Evolutionary conservation across 331 rosid genomes (phyloP).

Genomic region (Acacia pycnantha): DNA sequence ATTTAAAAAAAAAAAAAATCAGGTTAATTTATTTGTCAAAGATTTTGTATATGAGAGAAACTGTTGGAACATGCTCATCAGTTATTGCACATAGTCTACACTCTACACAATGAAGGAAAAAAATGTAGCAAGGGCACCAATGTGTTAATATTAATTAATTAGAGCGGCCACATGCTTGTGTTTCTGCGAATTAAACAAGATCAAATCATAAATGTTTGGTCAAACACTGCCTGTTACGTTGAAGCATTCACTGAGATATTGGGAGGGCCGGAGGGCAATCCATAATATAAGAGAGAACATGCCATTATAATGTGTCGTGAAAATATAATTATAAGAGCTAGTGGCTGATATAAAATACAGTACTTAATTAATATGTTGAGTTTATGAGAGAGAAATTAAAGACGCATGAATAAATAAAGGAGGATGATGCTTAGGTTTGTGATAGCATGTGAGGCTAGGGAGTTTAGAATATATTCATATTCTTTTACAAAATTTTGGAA

Average conservation of each 20-base stretch:
- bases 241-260: conserved; percentile 19
- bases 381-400: background rate
- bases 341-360: background rate
- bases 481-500: background rate
- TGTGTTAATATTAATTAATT: background rate
- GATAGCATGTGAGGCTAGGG: conserved; percentile 1
- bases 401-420: background rate
- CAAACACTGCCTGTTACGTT: conserved; percentile 22
- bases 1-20: background rate
- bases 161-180: background rate
- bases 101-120: too few relatives aligned
- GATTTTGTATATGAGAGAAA: background rate
- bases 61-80: background rate
- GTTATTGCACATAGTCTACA: background rate
- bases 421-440: background rate
- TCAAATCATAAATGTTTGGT: background rate
- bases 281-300: background rate
- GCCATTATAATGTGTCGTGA: background rate
- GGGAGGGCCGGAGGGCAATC: background rate
- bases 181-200: background rate
- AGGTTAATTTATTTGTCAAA: background rate
- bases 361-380: background rate
- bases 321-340: background rate
- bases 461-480: background rate
- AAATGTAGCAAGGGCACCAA: background rate